These are phyloP conservation scores for Fagus crenata DNA, from an alignment of 306 rosid species.

Conservation along the genomic window DNA sequence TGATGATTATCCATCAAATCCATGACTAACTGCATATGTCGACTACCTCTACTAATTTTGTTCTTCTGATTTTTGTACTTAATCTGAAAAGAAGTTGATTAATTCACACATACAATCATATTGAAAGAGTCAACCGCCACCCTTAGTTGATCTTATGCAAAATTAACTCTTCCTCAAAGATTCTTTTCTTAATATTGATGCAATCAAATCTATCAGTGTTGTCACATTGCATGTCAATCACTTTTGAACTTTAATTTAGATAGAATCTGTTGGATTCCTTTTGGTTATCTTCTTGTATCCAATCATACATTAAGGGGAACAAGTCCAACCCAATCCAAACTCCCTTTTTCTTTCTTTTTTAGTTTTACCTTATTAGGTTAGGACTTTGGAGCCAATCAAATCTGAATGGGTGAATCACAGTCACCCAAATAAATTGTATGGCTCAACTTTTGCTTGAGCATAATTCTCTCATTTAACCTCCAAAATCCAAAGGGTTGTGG, in stretches of 20 bases:
- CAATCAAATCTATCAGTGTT: background rate
- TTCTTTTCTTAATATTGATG: background rate
- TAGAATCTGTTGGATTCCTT: background rate
- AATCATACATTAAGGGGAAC: no score
- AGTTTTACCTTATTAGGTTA: no score
- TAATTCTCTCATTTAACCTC: no score
- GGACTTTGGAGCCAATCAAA: no score
- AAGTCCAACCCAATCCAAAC: background rate
- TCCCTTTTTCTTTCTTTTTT: no score
- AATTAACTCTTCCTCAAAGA: background rate
- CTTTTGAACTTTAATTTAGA: background rate
- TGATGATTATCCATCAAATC: background rate
- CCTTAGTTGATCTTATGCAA: no score
- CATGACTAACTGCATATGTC: background rate
- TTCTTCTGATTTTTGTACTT: background rate
- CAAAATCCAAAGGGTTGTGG: no score
- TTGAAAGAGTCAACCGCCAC: background rate
- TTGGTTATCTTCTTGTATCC: no score
- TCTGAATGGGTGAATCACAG: no score
- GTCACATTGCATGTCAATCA: background rate
- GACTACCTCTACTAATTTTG: background rate
- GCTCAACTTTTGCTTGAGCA: no score
- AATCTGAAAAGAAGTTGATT: background rate
- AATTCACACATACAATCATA: background rate
- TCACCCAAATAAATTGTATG: no score